phyloP scores from a whole-genome alignment of 805 yeast genomes.

The Blastobotrys robertii region DNA sequence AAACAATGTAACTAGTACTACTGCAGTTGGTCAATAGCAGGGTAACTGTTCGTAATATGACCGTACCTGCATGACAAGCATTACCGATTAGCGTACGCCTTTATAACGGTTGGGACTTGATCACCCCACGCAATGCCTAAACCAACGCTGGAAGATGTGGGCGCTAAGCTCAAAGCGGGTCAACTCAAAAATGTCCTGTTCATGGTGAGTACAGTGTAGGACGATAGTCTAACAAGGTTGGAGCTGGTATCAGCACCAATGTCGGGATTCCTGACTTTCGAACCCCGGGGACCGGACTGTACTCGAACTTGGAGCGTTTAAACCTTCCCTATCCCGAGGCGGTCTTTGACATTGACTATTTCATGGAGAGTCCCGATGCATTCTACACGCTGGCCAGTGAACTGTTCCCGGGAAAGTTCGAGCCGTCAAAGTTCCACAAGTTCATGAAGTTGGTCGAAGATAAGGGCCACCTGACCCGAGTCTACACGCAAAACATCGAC shows the following conservation, averaged over 20 bases:
- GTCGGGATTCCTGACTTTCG: conserved; percentile 96
- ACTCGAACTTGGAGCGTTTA: conserved; percentile 60
- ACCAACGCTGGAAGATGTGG: conserved; percentile 12
- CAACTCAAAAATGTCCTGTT: conserved; percentile 23
- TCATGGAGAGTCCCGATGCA: conserved; percentile 66
- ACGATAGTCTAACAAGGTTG: conserved; percentile 34
- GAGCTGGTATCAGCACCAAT: conserved; percentile 90
- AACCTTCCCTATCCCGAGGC: conserved; percentile 91
- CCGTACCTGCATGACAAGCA: no score
- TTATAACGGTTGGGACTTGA: no score
- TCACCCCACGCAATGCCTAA: background rate
- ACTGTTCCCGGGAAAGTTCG: conserved; percentile 77
- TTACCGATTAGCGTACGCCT: no score
- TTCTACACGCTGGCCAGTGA: conserved; percentile 79
- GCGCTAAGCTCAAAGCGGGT: conserved; percentile 12
- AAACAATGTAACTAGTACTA: no score
- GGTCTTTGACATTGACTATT: conserved; percentile 82
- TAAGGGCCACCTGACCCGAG: conserved; percentile 49
- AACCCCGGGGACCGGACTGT: conserved; percentile 73
- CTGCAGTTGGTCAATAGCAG: no score
- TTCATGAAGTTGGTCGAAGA: conserved; percentile 61
- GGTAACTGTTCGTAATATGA: no score
- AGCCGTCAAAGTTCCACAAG: conserved; percentile 75
- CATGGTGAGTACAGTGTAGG: conserved; percentile 17
- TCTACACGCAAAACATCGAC: conserved; percentile 90